phyloP scores from a whole-genome alignment of 345 rosid genomes.

The Durio zibethinus region DNA sequence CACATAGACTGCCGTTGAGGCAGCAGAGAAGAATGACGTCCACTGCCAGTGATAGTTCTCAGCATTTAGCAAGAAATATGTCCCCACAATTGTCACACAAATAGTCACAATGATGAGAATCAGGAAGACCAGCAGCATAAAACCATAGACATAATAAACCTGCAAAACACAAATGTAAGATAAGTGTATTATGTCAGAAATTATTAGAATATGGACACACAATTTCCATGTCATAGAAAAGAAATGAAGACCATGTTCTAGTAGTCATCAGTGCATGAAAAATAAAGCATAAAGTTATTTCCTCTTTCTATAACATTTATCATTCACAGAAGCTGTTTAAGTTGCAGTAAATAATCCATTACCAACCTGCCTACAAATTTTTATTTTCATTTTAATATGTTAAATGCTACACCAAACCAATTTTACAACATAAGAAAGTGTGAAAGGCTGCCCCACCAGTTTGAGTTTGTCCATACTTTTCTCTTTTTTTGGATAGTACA shows the following conservation, averaged over 20 bases:
- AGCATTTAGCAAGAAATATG: constrained; percentile 87
- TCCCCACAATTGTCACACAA: constrained; percentile 94
- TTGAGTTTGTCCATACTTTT: neutral
- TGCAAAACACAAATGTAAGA: constrained; percentile 28
- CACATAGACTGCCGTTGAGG: constrained; percentile 90
- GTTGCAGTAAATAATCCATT: neutral
- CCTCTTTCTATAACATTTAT: neutral
- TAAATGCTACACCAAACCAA: neutral
- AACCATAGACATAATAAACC: constrained; percentile 96
- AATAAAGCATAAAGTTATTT: neutral
- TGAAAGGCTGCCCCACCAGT: neutral
- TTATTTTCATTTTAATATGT: neutral
- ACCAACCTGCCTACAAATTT: neutral
- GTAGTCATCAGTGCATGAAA: neutral
- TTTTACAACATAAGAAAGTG: neutral
- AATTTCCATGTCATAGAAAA: neutral
- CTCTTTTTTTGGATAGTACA: neutral
- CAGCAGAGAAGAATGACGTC: constrained; percentile 98
- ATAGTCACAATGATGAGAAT: constrained; percentile 84
- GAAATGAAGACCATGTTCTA: neutral
- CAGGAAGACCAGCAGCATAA: constrained; percentile 85
- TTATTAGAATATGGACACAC: neutral
- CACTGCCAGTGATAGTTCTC: constrained; percentile 99
- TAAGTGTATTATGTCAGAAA: neutral
- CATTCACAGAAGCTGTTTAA: neutral